A percentile compares a stretch with the other conserved stretches of the same genome.
Evolutionary conservation across 139 green algal species (phyloP).

Genomic region (Pedinophyceae sp.): DNA sequence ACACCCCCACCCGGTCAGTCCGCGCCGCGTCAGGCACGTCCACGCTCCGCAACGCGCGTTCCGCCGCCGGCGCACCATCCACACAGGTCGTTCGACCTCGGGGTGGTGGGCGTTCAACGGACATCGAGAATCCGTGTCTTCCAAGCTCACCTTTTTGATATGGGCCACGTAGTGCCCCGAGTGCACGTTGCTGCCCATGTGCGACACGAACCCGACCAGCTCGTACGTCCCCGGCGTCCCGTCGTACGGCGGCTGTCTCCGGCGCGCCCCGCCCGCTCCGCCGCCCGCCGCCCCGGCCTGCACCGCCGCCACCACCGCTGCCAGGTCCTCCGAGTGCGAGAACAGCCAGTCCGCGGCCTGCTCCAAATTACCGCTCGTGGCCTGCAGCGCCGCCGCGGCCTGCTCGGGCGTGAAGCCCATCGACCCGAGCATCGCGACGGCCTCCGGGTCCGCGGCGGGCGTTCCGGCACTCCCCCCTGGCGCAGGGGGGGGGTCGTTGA

Average conservation of each 20-base stretch:
- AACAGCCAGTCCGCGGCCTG: conserved; percentile 89
- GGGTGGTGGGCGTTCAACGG: too few relatives aligned
- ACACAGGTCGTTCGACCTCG: too few relatives aligned
- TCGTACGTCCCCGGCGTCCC: conserved; percentile 59
- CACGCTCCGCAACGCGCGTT: too few relatives aligned
- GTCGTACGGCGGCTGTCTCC: conserved; percentile 28
- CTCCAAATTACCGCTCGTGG: conserved; percentile 60
- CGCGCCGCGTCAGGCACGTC: too few relatives aligned
- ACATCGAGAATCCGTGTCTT: too few relatives aligned
- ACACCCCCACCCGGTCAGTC: too few relatives aligned
- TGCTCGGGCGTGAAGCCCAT: conserved; percentile 71
- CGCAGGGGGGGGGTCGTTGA: conserved; percentile 52
- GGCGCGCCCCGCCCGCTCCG: neutral
- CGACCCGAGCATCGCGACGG: conserved; percentile 37
- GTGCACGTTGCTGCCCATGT: conserved; percentile 82
- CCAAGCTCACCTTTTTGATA: conserved; percentile 57
- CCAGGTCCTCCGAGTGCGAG: conserved; percentile 64
- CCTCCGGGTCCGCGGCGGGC: conserved; percentile 19
- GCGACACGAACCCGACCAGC: conserved; percentile 76
- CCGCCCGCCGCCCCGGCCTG: neutral
- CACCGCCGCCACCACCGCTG: conserved; percentile 33
- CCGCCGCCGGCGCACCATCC: too few relatives aligned
- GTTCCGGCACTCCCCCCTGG: neutral
- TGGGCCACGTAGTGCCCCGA: conserved; percentile 96
- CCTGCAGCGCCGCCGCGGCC: conserved; percentile 41